Evolutionary conservation across 2,329 filamentous ascomycete genomes (phyloP).

Genomic region (Didymella pinodella): DNA sequence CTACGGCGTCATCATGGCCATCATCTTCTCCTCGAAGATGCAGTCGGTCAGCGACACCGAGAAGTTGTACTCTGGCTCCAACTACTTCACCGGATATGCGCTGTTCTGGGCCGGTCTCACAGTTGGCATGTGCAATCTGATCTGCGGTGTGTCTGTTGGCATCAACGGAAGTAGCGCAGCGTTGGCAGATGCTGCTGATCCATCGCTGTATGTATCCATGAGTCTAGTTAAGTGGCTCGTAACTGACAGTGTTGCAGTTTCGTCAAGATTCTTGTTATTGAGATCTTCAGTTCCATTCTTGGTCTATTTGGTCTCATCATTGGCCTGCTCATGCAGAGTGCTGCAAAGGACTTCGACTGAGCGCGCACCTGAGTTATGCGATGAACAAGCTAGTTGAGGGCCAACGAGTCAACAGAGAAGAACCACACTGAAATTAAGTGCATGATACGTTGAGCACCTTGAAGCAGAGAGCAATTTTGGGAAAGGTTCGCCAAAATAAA

Average conservation of each 20-base stretch:
- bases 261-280: constrained; percentile 98
- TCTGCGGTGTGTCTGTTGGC: constrained; percentile 95
- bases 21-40: constrained; percentile 94
- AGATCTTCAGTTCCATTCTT: constrained; percentile 98
- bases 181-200: constrained; percentile 92
- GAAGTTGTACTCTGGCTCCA: constrained; percentile 74
- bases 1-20: constrained; percentile 99
- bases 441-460: constrained; percentile 24
- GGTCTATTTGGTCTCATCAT: constrained; percentile 97
- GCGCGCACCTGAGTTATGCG: constrained; percentile 5
- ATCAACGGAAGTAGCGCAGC: constrained; percentile 98
- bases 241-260: constrained; percentile 66
- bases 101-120: constrained; percentile 96
- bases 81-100: constrained; percentile 94
- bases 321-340: constrained; percentile 85
- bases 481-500: constrained; percentile 24
- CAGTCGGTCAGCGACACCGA: constrained; percentile 70
- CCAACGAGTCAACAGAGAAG: constrained; percentile 1
- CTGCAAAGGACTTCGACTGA: constrained; percentile 75
- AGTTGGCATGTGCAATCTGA: constrained; percentile 92
- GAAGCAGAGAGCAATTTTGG: constrained; percentile 5
- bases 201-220: constrained; percentile 74
- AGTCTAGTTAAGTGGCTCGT: not conserved
- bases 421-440: constrained; percentile 1
- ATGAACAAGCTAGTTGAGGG: not conserved